Percentiles rank a stretch among this genome's conserved stretches.
phyloP scores from a whole-genome alignment of 148 eudicot genomes.

The Dysphania ambrosioides region DNA sequence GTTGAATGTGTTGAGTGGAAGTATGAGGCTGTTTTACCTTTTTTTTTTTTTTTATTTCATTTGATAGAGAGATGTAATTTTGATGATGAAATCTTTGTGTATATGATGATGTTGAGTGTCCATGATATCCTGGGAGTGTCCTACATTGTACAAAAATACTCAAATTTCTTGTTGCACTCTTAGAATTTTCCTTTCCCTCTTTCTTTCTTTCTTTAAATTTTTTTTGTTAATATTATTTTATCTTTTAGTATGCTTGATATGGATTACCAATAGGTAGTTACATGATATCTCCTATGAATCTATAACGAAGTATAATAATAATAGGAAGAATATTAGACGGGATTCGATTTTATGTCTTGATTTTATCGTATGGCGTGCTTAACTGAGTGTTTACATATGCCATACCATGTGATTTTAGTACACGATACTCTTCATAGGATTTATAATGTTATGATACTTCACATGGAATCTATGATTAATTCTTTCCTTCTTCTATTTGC shows the following conservation, averaged over 20 bases:
- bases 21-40: background rate
- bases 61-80: constrained; percentile 14
- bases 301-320: no score
- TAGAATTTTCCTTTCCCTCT: no score
- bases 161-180: constrained; percentile 6
- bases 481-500: background rate
- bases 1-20: constrained; percentile 17
- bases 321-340: no score
- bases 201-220: background rate
- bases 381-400: background rate
- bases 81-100: constrained; percentile 16
- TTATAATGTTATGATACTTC: constrained; percentile 3
- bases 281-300: background rate
- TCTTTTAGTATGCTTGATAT: background rate
- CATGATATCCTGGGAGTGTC: constrained; percentile 9
- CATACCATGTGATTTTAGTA: background rate
- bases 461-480: constrained; percentile 15
- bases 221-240: background rate
- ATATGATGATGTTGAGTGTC: constrained; percentile 13
- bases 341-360: background rate
- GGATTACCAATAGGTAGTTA: no score
- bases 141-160: constrained; percentile 17
- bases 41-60: background rate
- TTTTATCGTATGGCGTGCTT: no score
- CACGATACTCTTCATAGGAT: background rate